phyloP scores from a whole-genome alignment of 257 asterid species.

The Knoxia roxburghii region DNA sequence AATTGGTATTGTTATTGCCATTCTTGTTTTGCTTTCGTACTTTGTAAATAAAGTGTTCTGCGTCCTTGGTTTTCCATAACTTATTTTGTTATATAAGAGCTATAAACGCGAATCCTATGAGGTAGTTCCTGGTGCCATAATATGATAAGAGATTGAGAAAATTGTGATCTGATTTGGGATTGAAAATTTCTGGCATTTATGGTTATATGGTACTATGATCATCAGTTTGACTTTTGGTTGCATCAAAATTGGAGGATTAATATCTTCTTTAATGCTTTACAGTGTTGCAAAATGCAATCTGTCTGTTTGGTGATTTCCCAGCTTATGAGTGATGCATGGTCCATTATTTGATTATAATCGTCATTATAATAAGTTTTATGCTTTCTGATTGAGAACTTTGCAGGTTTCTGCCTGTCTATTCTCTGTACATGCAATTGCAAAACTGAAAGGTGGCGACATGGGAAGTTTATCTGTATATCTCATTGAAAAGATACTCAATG shows the following conservation, averaged over 20 bases:
- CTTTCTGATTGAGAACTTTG: slow-evolving; percentile 12
- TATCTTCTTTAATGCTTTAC: not conserved
- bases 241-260: not conserved
- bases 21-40: not conserved
- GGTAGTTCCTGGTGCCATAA: not conserved
- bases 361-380: not conserved
- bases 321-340: slow-evolving; percentile 9
- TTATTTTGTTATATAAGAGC: not conserved
- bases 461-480: slow-evolving; percentile 77
- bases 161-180: not conserved
- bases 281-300: not conserved
- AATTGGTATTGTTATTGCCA: not conserved
- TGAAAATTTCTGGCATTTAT: not conserved
- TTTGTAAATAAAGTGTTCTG: not conserved
- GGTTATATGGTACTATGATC: not conserved
- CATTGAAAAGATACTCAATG: slow-evolving; percentile 38
- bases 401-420: slow-evolving; percentile 74
- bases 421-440: slow-evolving; percentile 63
- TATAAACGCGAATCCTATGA: no score
- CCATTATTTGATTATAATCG: not conserved
- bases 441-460: slow-evolving; percentile 49
- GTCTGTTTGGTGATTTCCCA: not conserved
- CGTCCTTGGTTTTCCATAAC: not conserved
- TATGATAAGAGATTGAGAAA: not conserved
- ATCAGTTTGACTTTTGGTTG: not conserved